Evolutionary conservation across 108 stramenopile species (phyloP).

Genomic region (Schizochytrium sp.): DNA sequence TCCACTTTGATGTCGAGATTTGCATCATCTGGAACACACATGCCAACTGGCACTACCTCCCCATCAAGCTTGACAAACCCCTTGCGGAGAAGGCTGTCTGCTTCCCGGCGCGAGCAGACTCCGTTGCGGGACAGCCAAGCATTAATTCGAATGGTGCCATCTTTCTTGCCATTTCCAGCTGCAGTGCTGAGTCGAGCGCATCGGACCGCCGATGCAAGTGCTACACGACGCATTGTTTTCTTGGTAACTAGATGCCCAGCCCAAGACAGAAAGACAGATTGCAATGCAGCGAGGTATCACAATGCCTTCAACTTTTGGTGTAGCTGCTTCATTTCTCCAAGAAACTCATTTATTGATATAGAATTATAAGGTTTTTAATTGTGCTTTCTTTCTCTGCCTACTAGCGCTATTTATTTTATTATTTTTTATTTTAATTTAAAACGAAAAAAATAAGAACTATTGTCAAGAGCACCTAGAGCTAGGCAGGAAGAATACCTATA

Average conservation of each 20-base stretch:
- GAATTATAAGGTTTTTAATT: too few relatives aligned
- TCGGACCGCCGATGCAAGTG: background rate
- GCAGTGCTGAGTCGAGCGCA: background rate
- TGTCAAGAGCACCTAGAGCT: too few relatives aligned
- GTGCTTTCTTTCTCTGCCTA: too few relatives aligned
- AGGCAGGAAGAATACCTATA: too few relatives aligned
- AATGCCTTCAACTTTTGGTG: too few relatives aligned
- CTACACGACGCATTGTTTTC: background rate
- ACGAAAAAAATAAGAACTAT: too few relatives aligned
- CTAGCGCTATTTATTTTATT: too few relatives aligned
- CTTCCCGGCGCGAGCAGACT: constrained; percentile 9
- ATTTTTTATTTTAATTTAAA: too few relatives aligned
- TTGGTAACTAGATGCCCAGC: background rate
- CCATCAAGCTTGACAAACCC: constrained; percentile 18
- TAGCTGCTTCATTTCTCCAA: too few relatives aligned
- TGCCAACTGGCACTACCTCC: background rate
- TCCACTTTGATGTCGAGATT: background rate
- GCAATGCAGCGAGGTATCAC: too few relatives aligned
- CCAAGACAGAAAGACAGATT: background rate
- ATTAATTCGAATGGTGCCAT: background rate
- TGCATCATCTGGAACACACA: background rate
- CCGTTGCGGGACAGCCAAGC: constrained; percentile 42
- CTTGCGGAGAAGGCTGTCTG: constrained; percentile 22
- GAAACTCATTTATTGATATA: too few relatives aligned
- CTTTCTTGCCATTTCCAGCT: background rate